These are phyloP conservation scores for Leccinum imitatum DNA, from an alignment of 768 basidiomycete species.

Conservation along the genomic window DNA sequence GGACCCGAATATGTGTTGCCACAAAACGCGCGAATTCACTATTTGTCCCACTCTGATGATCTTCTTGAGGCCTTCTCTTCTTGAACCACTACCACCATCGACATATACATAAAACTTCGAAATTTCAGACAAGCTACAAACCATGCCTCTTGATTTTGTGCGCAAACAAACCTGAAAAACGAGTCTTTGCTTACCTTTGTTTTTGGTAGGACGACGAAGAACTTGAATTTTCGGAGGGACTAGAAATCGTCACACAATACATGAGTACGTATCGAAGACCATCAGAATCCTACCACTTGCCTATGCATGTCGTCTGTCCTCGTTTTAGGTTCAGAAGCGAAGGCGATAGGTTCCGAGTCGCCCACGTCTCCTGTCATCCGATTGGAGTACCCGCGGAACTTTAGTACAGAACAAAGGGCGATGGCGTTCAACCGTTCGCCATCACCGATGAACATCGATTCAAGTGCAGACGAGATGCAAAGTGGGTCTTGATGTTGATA, in stretches of 20 bases:
- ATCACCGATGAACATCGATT: slow-evolving; percentile 28
- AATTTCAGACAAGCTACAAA: not conserved
- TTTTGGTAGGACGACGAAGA: slow-evolving; percentile 28
- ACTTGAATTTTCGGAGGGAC: slow-evolving; percentile 17
- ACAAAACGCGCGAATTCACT: slow-evolving; percentile 7
- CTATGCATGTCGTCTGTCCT: not conserved
- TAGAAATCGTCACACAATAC: slow-evolving; percentile 10
- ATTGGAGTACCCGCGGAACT: slow-evolving; percentile 26
- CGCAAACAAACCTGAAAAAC: slow-evolving; percentile 5
- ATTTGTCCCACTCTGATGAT: not conserved
- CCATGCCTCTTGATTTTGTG: slow-evolving; percentile 24
- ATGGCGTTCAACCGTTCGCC: slow-evolving; percentile 10
- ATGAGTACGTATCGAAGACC: slow-evolving; percentile 20
- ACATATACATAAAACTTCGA: slow-evolving; percentile 10
- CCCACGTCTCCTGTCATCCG: slow-evolving; percentile 9
- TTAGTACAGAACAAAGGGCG: slow-evolving; percentile 10
- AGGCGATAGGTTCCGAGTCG: slow-evolving; percentile 16
- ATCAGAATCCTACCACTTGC: not conserved
- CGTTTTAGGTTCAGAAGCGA: slow-evolving; percentile 8
- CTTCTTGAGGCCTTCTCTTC: slow-evolving; percentile 2
- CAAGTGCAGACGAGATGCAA: slow-evolving; percentile 11
- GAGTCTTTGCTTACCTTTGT: slow-evolving; percentile 5
- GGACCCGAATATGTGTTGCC: slow-evolving; percentile 6
- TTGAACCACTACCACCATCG: slow-evolving; percentile 14
- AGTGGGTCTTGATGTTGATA: slow-evolving; percentile 8